These are phyloP conservation scores for Aureobasidium sp. DNA, from an alignment of 2,329 filamentous ascomycete species.

Conservation along the genomic window DNA sequence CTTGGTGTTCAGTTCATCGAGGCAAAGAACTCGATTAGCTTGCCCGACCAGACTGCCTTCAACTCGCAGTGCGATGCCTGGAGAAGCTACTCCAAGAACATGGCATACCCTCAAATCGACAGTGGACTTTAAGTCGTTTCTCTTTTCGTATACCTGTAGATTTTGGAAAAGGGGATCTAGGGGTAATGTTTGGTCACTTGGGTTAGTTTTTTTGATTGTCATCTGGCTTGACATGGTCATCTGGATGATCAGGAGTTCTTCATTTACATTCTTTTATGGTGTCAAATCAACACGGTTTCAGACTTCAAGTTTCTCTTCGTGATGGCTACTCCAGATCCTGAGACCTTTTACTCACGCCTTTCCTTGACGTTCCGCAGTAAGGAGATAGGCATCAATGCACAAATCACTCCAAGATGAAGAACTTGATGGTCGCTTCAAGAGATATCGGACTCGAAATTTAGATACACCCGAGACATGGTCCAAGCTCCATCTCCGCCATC, in stretches of 20 bases:
- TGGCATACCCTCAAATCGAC: slow-evolving; percentile 29
- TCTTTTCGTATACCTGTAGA: not conserved
- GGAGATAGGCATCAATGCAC: no score
- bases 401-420: no score
- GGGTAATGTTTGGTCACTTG: not conserved
- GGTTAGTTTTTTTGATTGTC: no score
- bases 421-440: no score
- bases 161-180: not conserved
- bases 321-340: no score
- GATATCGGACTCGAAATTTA: no score
- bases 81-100: slow-evolving; percentile 25
- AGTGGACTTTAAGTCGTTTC: slow-evolving; percentile 27
- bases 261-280: not conserved
- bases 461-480: no score
- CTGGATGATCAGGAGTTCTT: not conserved
- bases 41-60: slow-evolving; percentile 21
- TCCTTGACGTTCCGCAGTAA: no score
- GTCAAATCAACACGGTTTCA: not conserved
- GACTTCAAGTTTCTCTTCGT: not conserved
- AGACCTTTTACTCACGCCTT: no score
- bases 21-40: slow-evolving; percentile 24
- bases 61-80: slow-evolving; percentile 26
- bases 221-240: not conserved
- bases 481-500: not conserved
- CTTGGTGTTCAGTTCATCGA: slow-evolving; percentile 48